These are phyloP conservation scores for Cladosporium velox DNA, from an alignment of 2,329 filamentous ascomycete species.

Conservation along the genomic window DNA sequence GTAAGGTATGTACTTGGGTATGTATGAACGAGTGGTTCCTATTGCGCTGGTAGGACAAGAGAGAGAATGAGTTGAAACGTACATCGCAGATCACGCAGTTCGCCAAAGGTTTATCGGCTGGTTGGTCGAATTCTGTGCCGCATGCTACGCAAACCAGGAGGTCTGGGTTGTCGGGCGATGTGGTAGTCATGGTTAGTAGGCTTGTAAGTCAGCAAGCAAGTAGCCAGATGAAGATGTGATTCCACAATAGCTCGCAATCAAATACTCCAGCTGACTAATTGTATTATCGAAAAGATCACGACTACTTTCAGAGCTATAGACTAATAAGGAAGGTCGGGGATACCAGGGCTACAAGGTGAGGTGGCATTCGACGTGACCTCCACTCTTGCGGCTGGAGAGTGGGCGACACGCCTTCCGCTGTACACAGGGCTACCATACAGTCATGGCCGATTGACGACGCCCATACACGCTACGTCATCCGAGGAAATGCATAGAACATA, in stretches of 20 bases:
- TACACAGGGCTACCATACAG: not conserved
- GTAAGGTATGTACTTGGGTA: not conserved
- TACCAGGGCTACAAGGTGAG: not conserved
- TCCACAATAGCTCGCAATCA: not conserved
- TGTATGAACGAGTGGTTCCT: not conserved
- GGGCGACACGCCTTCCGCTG: not conserved
- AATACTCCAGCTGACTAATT: not conserved
- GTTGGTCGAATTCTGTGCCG: constrained; percentile 67
- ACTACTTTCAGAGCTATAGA: not conserved
- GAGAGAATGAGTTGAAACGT: constrained; percentile 35
- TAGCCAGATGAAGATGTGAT: not conserved
- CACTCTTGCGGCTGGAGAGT: constrained; percentile 7
- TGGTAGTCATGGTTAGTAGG: not conserved
- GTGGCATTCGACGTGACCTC: not conserved
- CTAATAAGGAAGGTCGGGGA: not conserved
- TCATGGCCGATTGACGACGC: not conserved
- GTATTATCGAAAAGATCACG: not conserved
- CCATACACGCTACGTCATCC: not conserved
- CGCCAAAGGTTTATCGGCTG: constrained; percentile 51
- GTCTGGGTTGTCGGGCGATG: constrained; percentile 30
- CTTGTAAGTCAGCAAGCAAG: not conserved
- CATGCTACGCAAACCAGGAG: constrained; percentile 67
- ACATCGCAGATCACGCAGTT: constrained; percentile 74
- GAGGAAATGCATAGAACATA: not conserved
- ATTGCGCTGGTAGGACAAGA: not conserved